phyloP scores from a whole-genome alignment of 306 rosid species.

The Betula pendula region DNA sequence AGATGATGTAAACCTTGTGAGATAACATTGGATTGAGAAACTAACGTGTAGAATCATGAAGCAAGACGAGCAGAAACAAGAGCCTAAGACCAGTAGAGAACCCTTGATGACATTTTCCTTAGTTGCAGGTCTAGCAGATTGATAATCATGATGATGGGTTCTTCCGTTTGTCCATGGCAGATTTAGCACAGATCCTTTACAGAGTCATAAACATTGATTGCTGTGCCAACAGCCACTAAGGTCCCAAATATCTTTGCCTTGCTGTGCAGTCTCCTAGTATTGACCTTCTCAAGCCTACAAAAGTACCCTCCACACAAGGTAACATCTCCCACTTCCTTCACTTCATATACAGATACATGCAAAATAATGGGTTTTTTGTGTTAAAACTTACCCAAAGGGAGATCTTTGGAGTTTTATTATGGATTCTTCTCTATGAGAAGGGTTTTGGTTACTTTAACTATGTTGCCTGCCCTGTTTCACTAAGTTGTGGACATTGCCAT shows the following conservation, averaged over 20 bases:
- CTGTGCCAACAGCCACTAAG: conserved; percentile 46
- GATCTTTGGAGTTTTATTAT: too few species aligned
- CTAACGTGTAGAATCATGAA: conserved; percentile 50
- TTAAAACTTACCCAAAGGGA: conserved; percentile 17
- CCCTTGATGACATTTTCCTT: conserved; percentile 45
- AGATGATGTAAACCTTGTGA: not conserved
- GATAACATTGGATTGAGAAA: not conserved
- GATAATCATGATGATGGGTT: conserved; percentile 13
- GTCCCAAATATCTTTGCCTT: conserved; percentile 48
- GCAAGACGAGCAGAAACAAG: conserved; percentile 50
- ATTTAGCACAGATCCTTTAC: conserved; percentile 34
- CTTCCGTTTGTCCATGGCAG: conserved; percentile 37
- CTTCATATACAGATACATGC: too few species aligned
- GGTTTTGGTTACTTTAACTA: too few species aligned
- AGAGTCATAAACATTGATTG: conserved; percentile 49
- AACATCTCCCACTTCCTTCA: not conserved
- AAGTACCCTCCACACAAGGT: too few species aligned
- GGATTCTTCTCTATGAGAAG: too few species aligned
- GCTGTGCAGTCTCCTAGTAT: conserved; percentile 36
- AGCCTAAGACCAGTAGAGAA: conserved; percentile 40
- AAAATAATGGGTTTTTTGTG: not conserved
- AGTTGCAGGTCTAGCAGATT: conserved; percentile 14
- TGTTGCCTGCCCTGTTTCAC: too few species aligned
- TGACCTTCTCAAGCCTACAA: conserved; percentile 52
- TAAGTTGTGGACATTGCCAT: too few species aligned